These are phyloP conservation scores for Peniophora sp. DNA, from an alignment of 1,284 basidiomycete species.

Conservation along the genomic window DNA sequence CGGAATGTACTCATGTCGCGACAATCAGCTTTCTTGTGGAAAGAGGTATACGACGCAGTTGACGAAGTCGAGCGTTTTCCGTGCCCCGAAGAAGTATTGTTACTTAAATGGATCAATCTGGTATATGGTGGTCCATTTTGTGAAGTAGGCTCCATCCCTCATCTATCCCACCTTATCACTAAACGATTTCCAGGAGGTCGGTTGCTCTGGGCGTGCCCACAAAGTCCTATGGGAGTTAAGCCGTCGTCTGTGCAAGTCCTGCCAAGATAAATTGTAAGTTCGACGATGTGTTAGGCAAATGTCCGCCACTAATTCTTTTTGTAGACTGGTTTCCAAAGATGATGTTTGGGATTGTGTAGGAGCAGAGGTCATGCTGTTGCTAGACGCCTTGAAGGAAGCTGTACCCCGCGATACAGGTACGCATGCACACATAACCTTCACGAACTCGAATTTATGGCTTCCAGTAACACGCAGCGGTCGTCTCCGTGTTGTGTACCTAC, in stretches of 20 bases:
- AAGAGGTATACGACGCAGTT: neutral
- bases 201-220: neutral
- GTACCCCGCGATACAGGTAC: neutral
- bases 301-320: too few relatives aligned
- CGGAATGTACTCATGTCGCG: neutral
- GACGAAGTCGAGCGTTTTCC: neutral
- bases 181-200: neutral
- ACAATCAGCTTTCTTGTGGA: neutral
- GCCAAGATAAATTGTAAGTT: neutral
- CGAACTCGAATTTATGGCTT: too few relatives aligned
- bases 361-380: neutral
- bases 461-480: too few relatives aligned
- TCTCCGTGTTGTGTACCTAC: too few relatives aligned
- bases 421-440: too few relatives aligned
- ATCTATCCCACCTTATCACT: neutral
- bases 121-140: neutral
- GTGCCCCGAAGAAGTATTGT: neutral
- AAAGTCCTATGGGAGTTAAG: neutral
- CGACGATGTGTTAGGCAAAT: neutral
- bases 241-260: neutral
- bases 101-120: neutral
- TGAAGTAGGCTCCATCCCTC: neutral
- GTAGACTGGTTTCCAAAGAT: neutral
- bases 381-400: neutral
- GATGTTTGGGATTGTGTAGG: neutral